These are phyloP conservation scores for Trametes polyzona DNA, from an alignment of 1,284 basidiomycete species.

Conservation along the genomic window DNA sequence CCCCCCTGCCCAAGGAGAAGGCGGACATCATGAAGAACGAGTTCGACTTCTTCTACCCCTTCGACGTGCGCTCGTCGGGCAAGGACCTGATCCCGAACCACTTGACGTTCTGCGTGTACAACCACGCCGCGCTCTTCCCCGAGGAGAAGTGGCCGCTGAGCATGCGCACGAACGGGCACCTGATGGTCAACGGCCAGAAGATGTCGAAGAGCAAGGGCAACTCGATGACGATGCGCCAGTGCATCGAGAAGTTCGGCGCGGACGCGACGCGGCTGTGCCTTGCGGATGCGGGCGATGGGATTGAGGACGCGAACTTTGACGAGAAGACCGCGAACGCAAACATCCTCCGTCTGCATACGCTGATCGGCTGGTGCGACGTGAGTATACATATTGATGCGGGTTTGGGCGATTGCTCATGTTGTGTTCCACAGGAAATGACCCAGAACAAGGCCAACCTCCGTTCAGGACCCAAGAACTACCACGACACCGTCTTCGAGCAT, in stretches of 20 bases:
- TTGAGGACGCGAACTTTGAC: slow-evolving; percentile 99
- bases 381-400: slow-evolving; percentile 28
- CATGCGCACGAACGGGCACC: slow-evolving; percentile 95
- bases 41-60: slow-evolving; percentile 98
- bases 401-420: background rate
- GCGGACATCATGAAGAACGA: slow-evolving; percentile 88
- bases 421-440: slow-evolving; percentile 70
- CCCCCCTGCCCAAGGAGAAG: slow-evolving; percentile 75
- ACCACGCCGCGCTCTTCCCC: slow-evolving; percentile 93
- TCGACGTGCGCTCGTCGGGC: slow-evolving; percentile 98
- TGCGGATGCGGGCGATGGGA: slow-evolving; percentile 96
- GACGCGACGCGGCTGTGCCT: slow-evolving; percentile 92
- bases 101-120: slow-evolving; percentile 94
- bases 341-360: slow-evolving; percentile 92
- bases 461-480: slow-evolving; percentile 69
- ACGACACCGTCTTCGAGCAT: slow-evolving; percentile 90
- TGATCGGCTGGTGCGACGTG: slow-evolving; percentile 92
- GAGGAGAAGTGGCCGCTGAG: slow-evolving; percentile 93
- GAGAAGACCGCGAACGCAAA: slow-evolving; percentile 99
- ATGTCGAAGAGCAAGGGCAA: slow-evolving; percentile 98
- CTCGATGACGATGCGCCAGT: slow-evolving; percentile 79
- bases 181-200: slow-evolving; percentile 99
- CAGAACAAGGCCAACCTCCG: slow-evolving; percentile 73
- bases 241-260: slow-evolving; percentile 87
- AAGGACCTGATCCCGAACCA: slow-evolving; percentile 99